Conservation (phyloP, 306 rosid species). For the Hippophae rhamnoides region DNA sequence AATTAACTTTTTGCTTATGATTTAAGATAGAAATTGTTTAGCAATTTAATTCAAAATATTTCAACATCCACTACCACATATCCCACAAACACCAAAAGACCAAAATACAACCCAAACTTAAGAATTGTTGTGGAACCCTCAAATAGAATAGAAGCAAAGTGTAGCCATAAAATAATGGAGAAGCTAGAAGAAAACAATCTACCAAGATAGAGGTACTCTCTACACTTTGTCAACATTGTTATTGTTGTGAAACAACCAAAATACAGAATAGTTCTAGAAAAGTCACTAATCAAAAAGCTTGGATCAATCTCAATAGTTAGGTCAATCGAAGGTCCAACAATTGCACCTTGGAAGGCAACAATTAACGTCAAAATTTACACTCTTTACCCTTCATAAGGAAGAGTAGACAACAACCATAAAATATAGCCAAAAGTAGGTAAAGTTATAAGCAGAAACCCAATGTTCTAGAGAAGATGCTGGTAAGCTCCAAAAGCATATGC, state of each 20-base stretch:
- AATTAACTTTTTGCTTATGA: too few relatives aligned
- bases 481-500: conserved; percentile 67
- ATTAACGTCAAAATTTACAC: conserved; percentile 53
- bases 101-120: conserved; percentile 86
- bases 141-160: conserved; percentile 61
- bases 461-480: conserved; percentile 59
- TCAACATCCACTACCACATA: conserved; percentile 49
- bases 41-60: too few relatives aligned
- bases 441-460: conserved; percentile 71
- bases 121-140: conserved; percentile 64
- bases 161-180: conserved; percentile 75
- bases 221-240: conserved; percentile 76
- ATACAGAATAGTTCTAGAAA: conserved; percentile 76
- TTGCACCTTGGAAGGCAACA: conserved; percentile 68
- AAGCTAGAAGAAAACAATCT: conserved; percentile 83
- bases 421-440: conserved; percentile 46
- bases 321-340: conserved; percentile 66
- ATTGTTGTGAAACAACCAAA: conserved; percentile 82
- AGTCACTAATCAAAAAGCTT: conserved; percentile 68
- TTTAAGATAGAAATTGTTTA: too few relatives aligned
- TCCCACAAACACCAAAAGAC: conserved; percentile 76
- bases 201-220: conserved; percentile 90
- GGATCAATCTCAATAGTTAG: conserved; percentile 51
- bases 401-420: conserved; percentile 36
- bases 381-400: conserved; percentile 44